phyloP scores from a whole-genome alignment of 2,329 filamentous ascomycete genomes.

The Paradendryphiella salina region DNA sequence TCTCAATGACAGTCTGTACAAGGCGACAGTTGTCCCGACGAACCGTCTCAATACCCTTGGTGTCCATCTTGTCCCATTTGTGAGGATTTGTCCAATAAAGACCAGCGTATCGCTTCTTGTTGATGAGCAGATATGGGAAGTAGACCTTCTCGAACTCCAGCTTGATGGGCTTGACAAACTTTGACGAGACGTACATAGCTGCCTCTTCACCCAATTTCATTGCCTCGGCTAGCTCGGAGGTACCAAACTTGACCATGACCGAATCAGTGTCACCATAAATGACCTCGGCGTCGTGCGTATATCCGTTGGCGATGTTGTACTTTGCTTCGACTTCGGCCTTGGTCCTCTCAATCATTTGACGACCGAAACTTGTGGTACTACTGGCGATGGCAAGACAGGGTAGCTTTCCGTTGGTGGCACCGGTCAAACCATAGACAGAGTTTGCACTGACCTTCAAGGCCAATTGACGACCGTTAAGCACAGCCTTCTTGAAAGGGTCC shows the following conservation, averaged over 20 bases:
- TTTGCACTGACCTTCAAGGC: slow-evolving; percentile 97
- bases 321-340: slow-evolving; percentile 91
- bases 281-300: slow-evolving; percentile 90
- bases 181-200: slow-evolving; percentile 81
- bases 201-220: slow-evolving; percentile 98
- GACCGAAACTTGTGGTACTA: slow-evolving; percentile 94
- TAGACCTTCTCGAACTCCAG: slow-evolving; percentile 99
- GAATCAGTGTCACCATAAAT: slow-evolving; percentile 99
- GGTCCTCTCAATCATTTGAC: slow-evolving; percentile 98
- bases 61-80: slow-evolving; percentile 99
- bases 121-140: slow-evolving; percentile 96
- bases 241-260: slow-evolving; percentile 99
- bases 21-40: slow-evolving; percentile 93
- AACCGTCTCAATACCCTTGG: slow-evolving; percentile 98
- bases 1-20: slow-evolving; percentile 97
- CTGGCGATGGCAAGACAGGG: slow-evolving; percentile 94
- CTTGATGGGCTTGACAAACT: slow-evolving; percentile 97
- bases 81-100: slow-evolving; percentile 93
- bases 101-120: slow-evolving; percentile 99
- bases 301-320: slow-evolving; percentile 93
- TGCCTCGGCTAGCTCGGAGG: slow-evolving; percentile 78
- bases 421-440: slow-evolving; percentile 95
- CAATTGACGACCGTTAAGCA: slow-evolving; percentile 94
- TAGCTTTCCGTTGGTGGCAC: slow-evolving; percentile 92
- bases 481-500: slow-evolving; percentile 96